Conservation (phyloP, 1,139 yeast species). For the Suhomyces kunorum region DNA sequence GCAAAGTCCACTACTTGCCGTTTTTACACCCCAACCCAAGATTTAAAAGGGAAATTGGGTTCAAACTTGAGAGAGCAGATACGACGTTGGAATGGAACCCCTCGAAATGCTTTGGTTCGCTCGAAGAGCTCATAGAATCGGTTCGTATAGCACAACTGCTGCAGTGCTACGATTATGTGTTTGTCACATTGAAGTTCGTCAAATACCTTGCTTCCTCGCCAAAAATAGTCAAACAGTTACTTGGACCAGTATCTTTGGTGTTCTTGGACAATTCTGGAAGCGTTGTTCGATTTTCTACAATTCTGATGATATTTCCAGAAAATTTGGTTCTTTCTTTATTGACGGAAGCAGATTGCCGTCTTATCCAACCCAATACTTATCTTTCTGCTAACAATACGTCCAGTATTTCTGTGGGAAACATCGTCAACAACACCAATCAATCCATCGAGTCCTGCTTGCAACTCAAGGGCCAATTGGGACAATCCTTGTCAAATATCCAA, state of each 20-base stretch:
- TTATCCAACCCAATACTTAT: slow-evolving; percentile 9
- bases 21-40: no score
- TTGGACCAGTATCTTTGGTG: neutral
- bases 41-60: no score
- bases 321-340: slow-evolving; percentile 4
- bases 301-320: slow-evolving; percentile 5
- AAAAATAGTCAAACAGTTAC: no score
- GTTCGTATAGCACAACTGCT: neutral
- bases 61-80: no score
- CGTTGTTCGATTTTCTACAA: slow-evolving; percentile 1
- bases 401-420: slow-evolving; percentile 1
- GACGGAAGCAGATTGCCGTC: slow-evolving; percentile 12
- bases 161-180: slow-evolving; percentile 6
- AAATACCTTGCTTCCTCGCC: neutral
- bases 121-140: neutral
- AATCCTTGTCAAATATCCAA: no score
- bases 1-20: slow-evolving; percentile 14
- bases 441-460: neutral
- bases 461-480: no score
- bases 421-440: neutral
- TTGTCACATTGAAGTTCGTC: slow-evolving; percentile 6
- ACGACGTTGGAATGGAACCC: neutral
- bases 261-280: neutral
- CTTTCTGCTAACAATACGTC: slow-evolving; percentile 3
- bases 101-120: neutral